Conservation (phyloP, 2,329 filamentous ascomycete genomes). For the Colletotrichum navitas region DNA sequence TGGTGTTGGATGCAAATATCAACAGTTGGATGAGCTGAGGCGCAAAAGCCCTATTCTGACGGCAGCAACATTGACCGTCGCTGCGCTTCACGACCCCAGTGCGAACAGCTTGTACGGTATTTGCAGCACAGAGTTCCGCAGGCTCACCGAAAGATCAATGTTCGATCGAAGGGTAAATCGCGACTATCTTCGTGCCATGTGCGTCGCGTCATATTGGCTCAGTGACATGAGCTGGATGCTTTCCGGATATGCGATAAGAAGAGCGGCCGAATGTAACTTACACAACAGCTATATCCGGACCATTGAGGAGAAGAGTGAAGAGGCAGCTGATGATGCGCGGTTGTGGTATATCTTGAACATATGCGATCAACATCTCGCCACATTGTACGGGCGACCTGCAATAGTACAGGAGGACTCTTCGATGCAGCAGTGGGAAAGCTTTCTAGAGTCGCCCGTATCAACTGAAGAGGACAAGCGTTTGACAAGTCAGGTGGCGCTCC, state of each 20-base stretch:
- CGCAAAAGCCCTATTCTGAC: conserved; percentile 67
- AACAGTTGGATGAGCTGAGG: conserved; percentile 63
- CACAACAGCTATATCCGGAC: conserved; percentile 57
- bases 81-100: conserved; percentile 68
- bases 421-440: conserved; percentile 68
- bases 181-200: conserved; percentile 70
- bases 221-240: conserved; percentile 73
- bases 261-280: conserved; percentile 62
- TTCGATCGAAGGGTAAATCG: conserved; percentile 52
- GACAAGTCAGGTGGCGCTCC: conserved; percentile 68
- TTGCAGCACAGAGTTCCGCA: conserved; percentile 67
- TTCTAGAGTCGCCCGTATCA: conserved; percentile 64
- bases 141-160: conserved; percentile 62
- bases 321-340: conserved; percentile 65
- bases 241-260: conserved; percentile 65
- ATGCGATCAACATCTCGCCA: conserved; percentile 72
- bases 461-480: conserved; percentile 68
- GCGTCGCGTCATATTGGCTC: conserved; percentile 73
- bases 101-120: conserved; percentile 64
- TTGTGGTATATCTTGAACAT: conserved; percentile 73
- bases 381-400: conserved; percentile 69
- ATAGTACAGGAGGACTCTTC: conserved; percentile 70
- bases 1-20: conserved; percentile 63
- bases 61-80: conserved; percentile 68
- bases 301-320: conserved; percentile 54